Base-by-base conservation (phyloP, 192 early-diverging fungal genomes). In the Linnemannia schmuckeri region DNA sequence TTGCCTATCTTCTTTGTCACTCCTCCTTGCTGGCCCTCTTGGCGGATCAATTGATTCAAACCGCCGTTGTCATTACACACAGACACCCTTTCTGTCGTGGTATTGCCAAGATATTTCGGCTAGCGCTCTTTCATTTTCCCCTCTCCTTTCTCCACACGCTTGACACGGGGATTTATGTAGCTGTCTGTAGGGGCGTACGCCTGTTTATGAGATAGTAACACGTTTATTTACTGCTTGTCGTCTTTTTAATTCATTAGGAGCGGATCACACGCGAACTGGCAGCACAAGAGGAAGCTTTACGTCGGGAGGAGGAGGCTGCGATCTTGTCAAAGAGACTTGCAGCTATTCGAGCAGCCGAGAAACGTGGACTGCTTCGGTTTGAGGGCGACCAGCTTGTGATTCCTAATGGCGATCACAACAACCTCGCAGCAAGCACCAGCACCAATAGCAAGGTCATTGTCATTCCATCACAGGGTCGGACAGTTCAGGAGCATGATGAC, bases 331-430 rank as follows among this genome's bases (percentile, higher is more conserved):
- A 87, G 52, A 55, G 79, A 38, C 37, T 74, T 18, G 79, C 79
- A 7, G 85, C 85, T 40, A 87, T 87, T 30, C 75, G 52, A 38
- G 85, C 85, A 46, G 85, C 85, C 3, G 85, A 87, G 66, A 72
- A 37, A 38, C 69, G 79, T 75, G 85, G 85, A n/a, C 42, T 87
- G 10, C 46, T 87, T 38, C 74, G 85, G 55, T 77, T 87, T 13
- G 79, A 87, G 5, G 78, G 82, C 5, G 82, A 79, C 37, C 76
- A 75, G 40, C 38, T 84, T 18, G 72, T 84, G 1, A 75, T 85
- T 66, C 75, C 81, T 22, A 66, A 68, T 27, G 40, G 49, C 57
- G 57, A 38, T 1, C 22, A 72, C 40, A n/a, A 72, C 22, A 72
- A 42, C 71, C 44, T n/a, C 24, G 20, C 13, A 17, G 7, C 40